phyloP scores from a whole-genome alignment of 345 rosid species.

The Physaria fendleri region DNA sequence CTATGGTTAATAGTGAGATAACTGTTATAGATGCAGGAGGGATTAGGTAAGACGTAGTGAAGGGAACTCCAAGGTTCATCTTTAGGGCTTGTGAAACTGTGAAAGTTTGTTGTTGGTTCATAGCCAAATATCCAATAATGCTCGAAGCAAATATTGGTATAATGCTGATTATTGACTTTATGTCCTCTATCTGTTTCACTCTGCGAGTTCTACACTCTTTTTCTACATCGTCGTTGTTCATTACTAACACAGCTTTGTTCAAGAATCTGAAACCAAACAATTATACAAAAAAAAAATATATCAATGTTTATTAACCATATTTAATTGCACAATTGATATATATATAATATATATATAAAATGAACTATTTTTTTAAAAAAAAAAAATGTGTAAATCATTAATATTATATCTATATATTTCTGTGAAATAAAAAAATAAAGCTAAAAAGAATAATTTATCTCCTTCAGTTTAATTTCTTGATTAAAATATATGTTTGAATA shows the following conservation, averaged over 20 bases:
- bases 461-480: too few species aligned
- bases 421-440: too few species aligned
- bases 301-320: neutral
- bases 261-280: constrained; percentile 29
- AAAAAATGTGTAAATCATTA: too few species aligned
- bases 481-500: too few species aligned
- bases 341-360: too few species aligned
- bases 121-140: constrained; percentile 37
- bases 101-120: constrained; percentile 37
- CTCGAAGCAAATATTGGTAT: constrained; percentile 40
- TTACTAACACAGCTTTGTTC: constrained; percentile 40
- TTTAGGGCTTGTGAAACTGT: constrained; percentile 39
- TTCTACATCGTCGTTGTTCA: constrained; percentile 28
- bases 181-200: constrained; percentile 40
- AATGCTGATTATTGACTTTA: constrained; percentile 36
- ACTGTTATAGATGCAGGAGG: constrained; percentile 42
- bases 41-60: constrained; percentile 33
- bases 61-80: constrained; percentile 36
- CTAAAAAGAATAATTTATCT: too few species aligned
- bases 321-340: too few species aligned
- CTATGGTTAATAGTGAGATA: constrained; percentile 24
- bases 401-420: too few species aligned
- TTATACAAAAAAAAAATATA: neutral
- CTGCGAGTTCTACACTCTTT: constrained; percentile 33
- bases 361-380: too few species aligned